Evolutionary conservation across 345 rosid genomes (phyloP), one percentile per base, ranked within the genome.

Genomic region (Hibiscus trionum): DNA sequence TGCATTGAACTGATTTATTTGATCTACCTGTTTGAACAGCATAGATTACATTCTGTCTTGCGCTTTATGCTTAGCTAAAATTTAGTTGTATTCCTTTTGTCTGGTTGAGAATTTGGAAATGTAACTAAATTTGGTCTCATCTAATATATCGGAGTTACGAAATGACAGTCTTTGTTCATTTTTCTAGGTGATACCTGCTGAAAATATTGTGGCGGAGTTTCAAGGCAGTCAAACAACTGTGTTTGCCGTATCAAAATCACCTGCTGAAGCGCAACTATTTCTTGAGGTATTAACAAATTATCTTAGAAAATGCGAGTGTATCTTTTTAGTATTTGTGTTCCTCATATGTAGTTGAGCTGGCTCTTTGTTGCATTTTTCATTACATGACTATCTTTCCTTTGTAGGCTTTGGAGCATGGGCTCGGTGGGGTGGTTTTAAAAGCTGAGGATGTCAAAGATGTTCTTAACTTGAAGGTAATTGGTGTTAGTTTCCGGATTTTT

Each of bases 391-490:
- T 55, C 11, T 70, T 60, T 19, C 61, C 29, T 72, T 12, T 73
- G 33, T 58, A 91, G 97, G 98, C 96, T 69, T 81, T 91, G 83
- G 96, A 93, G 77, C 92, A 85, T 4, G 98, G 96, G 15, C 82
- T 91, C 3, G 91, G 94, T 7, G 96, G 97, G 77, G 80, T 93
- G 72, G 82, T 93, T 72, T 81, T 89, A 64, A 88, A 85, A 80
- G 81, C 78, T 11, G 84, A 88, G 53, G 93, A 86, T 76, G 85
- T 81, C 24, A 76, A 78, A 80, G 81, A 86, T 80, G 86, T 93
- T 74, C 76, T 89, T 71, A 86, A 81, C 69, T 76, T 93, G 42
- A 89, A 91, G 91, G 97, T 91, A 81, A 58, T 67, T 66, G 64
- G 21, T 70, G 57, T 75, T 49, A 21, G 21, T 47, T 42, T 33